Conservation (phyloP, 108 stramenopile genomes). For the Aurantiochytrium sp. region DNA sequence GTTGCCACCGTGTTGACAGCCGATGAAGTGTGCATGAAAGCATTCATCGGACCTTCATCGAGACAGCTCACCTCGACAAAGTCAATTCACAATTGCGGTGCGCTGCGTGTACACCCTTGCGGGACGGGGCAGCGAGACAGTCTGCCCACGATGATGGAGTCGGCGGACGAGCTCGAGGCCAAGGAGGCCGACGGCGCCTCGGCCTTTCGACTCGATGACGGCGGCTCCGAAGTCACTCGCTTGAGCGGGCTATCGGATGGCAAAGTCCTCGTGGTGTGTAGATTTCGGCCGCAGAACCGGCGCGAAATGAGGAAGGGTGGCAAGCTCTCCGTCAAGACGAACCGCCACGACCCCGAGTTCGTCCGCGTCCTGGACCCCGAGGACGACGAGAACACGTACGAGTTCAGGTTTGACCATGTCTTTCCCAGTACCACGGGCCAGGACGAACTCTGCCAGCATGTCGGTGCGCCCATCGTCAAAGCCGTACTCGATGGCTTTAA, state of each 20-base stretch:
- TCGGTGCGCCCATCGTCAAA: conserved; percentile 24
- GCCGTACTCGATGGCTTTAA: conserved; percentile 38
- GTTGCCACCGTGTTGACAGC: too few species aligned
- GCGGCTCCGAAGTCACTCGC: too few species aligned
- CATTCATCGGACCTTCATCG: too few species aligned
- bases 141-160: too few species aligned
- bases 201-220: too few species aligned
- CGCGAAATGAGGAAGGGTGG: neutral
- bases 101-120: too few species aligned
- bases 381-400: neutral
- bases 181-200: too few species aligned
- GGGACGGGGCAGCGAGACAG: too few species aligned
- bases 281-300: neutral
- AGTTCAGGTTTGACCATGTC: conserved; percentile 37
- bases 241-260: neutral
- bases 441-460: conserved; percentile 31
- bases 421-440: conserved; percentile 28
- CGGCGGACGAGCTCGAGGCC: too few species aligned
- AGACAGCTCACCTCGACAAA: too few species aligned
- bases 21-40: too few species aligned
- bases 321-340: neutral
- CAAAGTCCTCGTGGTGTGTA: neutral
- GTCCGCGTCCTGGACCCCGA: neutral
- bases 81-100: too few species aligned
- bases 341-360: neutral